Conservation (phyloP, 495 filamentous ascomycete genomes). For the Xylaria telfairii region DNA sequence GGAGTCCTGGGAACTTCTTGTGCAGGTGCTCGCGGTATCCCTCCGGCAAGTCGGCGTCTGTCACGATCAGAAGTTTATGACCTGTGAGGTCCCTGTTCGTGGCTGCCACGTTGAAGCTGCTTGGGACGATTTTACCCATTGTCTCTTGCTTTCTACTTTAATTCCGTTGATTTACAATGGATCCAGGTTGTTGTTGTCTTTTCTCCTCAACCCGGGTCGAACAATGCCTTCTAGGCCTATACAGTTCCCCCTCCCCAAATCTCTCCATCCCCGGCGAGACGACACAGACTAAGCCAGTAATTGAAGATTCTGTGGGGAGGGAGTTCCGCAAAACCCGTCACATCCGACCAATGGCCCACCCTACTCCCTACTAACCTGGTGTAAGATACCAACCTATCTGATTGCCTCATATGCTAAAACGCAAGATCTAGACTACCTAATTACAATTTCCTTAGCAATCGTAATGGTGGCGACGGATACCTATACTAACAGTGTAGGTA, state of each 20-base stretch:
- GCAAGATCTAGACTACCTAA: not conserved
- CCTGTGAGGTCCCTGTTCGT: constrained; percentile 48
- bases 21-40: constrained; percentile 50
- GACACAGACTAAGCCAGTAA: not conserved
- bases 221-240: no score
- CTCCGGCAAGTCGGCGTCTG: constrained; percentile 50
- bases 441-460: not conserved
- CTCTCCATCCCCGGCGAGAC: no score
- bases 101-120: constrained; percentile 18
- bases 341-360: not conserved
- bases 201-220: not conserved
- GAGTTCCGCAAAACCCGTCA: not conserved
- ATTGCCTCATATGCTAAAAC: not conserved
- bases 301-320: not conserved
- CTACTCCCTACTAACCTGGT: not conserved
- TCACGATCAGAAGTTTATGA: constrained; percentile 54
- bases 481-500: not conserved
- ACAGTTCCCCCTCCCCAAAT: no score
- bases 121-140: constrained; percentile 6
- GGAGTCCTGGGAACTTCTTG: constrained; percentile 57
- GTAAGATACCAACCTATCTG: not conserved
- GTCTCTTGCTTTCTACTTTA: not conserved
- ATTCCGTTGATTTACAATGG: not conserved
- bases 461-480: not conserved
- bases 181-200: not conserved